Base-by-base conservation (phyloP, 2,329 filamentous ascomycete species). In the Xylariomycetidae sp. region DNA sequence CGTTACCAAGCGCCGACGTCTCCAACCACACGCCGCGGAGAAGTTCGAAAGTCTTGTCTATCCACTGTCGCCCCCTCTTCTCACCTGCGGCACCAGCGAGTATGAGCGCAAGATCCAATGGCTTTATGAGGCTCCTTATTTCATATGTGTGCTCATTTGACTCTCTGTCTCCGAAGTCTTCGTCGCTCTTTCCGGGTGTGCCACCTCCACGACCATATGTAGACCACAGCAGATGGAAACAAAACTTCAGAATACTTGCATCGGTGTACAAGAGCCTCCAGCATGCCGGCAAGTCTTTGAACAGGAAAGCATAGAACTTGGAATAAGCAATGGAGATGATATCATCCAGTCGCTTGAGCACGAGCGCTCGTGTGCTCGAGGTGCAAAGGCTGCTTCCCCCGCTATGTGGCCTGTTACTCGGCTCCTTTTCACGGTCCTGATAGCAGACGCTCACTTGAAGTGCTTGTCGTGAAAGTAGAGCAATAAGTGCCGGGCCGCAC, bases 221-320 rank as follows among this genome's bases (percentile, higher is more conserved):
- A 10, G 42, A 33, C 37, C 38, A 46, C 14, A 60, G 36, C 8
- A 61, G 28, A 6, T 57, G 44, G 14, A 60, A 42, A 33, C 66
- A 63, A 15, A 79, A 81, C 45, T 74, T 74, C 50, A 85, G 67
- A 9, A 90, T 69, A 35, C 76, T 74, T 2, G 81, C 77, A 35
- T 88, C 82, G 1, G 81, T 80, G 52, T 85, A 88, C 5, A 89
- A 59, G 42, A 78, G 67, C 16, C 80, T 67, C 86, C 85, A 92
- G 49, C 72, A 77, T 7, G 57, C 51, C 1, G 82, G 82, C 5
- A 90, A 72, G 19, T 79, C 68, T 41, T 73, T 74, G 54, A 77
- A 88, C 2, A 77, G 71, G 41, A 77, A 87, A 4, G 80, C 72
- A 48, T 89, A 83, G 41, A 90, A 75, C 44, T 79, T 82, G 26